Evolutionary conservation across 2,329 filamentous ascomycete species (phyloP), one percentile per base, ranked within the genome.

Genomic region (Pseudogymnoascus sp.): DNA sequence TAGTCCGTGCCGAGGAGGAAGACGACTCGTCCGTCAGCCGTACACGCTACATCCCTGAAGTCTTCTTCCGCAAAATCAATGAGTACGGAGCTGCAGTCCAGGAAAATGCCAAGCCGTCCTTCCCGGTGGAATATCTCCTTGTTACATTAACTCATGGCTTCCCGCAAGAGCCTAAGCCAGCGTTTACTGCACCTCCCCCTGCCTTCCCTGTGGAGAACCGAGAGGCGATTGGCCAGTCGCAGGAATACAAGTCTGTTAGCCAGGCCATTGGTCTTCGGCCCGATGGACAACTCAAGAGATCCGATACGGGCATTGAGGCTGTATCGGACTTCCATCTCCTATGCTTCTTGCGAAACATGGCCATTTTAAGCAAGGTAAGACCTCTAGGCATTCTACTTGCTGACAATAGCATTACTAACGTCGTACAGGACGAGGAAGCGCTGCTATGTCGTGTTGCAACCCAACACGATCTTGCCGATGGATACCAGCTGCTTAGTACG

Each of bases 91-190:
- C 89, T 66, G 96, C 93, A 68, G 94, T 97, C 6, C 94, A 97
- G 73, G 91, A 97, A 75, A 97, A 96, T 69, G 94, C 94, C 25
- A 97, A 97, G 73, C 94, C 94, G 0, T 87, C 90, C 51, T 99
- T 99, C 74, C 94, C 94, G 0, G 92, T 97, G 58, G 94, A 99
- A 73, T 99, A 97, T 74, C 83, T 99, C 35, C 87, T 97, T 62
- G 91, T 97, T 65, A 97, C 94, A 7, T 82, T 99, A 66, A 99
- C 94, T 0, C 93, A 99, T 72, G 94, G 94, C 64, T 97, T 99
- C 78, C 94, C 94, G 2, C 90, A 88, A 60, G 81, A 86, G 48
- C 84, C 91, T 3, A 88, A 86, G 62, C 91, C 92, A 10, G 76
- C 88, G 31, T 97, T 97, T 75, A 87, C 79, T 29, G 81, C 85